phyloP scores from a whole-genome alignment of 768 basidiomycete species.

The Podaxis sp. region DNA sequence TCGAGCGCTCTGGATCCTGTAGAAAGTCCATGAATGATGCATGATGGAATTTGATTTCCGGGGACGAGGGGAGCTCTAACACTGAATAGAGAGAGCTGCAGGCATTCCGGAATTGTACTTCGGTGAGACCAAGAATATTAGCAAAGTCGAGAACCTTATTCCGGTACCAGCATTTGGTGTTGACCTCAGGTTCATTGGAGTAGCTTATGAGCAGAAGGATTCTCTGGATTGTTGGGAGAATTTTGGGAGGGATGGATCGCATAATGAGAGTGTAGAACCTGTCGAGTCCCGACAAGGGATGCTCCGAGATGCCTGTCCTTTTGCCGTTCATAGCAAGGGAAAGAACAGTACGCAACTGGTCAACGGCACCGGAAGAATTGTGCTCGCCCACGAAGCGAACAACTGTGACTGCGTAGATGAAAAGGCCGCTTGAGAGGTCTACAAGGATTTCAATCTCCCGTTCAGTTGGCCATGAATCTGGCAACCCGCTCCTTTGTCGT shows the following conservation, averaged over 20 bases:
- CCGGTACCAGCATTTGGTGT: background rate
- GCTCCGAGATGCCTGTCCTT: background rate
- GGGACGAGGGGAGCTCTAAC: background rate
- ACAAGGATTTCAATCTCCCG: constrained; percentile 2
- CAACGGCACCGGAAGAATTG: background rate
- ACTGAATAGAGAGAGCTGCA: background rate
- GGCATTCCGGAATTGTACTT: background rate
- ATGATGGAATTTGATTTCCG: background rate
- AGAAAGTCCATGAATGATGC: background rate
- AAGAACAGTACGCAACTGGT: background rate
- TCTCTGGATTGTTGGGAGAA: background rate
- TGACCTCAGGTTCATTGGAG: background rate
- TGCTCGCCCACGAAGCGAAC: constrained; percentile 12
- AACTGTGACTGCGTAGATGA: constrained; percentile 8
- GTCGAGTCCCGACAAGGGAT: background rate
- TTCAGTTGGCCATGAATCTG: constrained; percentile 13
- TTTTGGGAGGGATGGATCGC: background rate
- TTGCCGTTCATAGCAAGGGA: background rate
- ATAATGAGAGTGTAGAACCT: background rate
- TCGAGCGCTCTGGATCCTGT: background rate
- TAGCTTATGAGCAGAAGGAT: background rate
- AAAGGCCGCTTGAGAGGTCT: background rate
- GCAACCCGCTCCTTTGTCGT: background rate
- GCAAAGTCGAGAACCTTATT: background rate
- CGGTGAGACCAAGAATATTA: background rate